These are phyloP conservation scores for Leccinum subgranulosum DNA, from an alignment of 768 basidiomycete species.

Conservation along the genomic window DNA sequence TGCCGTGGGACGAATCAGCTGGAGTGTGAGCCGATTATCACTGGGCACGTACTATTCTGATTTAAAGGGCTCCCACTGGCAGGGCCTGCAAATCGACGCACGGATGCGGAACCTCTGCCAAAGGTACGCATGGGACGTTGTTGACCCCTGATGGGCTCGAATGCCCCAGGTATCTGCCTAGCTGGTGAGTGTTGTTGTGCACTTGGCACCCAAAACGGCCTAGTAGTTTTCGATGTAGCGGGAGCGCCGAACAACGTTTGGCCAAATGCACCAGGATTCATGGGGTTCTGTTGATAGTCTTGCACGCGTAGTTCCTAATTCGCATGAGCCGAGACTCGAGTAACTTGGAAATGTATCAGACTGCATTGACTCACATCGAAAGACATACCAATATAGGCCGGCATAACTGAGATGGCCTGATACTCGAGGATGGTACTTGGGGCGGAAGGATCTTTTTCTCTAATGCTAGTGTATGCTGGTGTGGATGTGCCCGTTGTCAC, in stretches of 20 bases:
- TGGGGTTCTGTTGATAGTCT: neutral
- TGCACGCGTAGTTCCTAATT: neutral
- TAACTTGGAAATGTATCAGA: neutral
- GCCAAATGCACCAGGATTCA: neutral
- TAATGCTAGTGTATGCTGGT: constrained; percentile 51
- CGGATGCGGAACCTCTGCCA: neutral
- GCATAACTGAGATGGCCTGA: constrained; percentile 79
- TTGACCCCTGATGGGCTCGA: neutral
- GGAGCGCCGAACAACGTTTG: neutral
- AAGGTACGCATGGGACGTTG: neutral
- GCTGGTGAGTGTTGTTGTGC: neutral
- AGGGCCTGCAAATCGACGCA: neutral
- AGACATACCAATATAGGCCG: constrained; percentile 71
- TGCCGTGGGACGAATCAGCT: neutral
- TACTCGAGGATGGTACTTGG: constrained; percentile 56
- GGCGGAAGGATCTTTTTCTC: constrained; percentile 64
- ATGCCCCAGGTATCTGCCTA: neutral
- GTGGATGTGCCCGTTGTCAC: constrained; percentile 39
- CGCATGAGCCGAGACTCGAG: neutral
- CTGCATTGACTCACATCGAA: constrained; percentile 52
- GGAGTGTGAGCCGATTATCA: neutral
- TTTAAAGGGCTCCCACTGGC: neutral
- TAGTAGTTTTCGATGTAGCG: neutral
- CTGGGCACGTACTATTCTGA: neutral
- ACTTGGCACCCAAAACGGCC: neutral